phyloP scores from a whole-genome alignment of 306 rosid species.

The Lotus japonicus region DNA sequence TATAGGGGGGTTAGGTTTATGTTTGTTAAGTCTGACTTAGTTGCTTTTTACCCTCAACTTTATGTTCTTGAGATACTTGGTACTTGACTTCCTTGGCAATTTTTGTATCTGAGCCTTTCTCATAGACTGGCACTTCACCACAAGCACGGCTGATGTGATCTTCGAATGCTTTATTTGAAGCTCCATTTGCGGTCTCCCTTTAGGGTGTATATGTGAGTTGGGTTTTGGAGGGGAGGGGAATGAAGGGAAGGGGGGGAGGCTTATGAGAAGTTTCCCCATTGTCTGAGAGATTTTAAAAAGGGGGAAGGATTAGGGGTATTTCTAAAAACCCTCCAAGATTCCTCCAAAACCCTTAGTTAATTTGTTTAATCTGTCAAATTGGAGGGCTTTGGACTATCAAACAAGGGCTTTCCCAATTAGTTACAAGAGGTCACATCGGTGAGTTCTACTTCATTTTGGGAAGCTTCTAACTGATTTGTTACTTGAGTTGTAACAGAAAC shows the following conservation, averaged over 20 bases:
- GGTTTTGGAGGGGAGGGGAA: too few relatives aligned
- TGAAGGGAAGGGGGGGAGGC: too few relatives aligned
- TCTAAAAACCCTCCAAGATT: too few relatives aligned
- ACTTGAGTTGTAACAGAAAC: not conserved
- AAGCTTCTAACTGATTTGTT: not conserved
- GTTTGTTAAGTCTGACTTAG: not conserved
- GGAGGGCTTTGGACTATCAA: too few relatives aligned
- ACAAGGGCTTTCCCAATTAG: too few relatives aligned
- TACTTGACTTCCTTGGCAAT: not conserved
- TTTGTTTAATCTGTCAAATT: too few relatives aligned
- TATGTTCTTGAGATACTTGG: not conserved
- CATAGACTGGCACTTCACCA: not conserved
- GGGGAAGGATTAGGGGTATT: too few relatives aligned
- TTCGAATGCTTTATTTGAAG: not conserved
- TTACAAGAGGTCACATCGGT: too few relatives aligned
- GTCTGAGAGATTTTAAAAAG: too few relatives aligned
- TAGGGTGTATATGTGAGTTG: too few relatives aligned
- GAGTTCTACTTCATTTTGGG: not conserved
- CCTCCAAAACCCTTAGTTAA: too few relatives aligned
- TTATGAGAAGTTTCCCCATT: too few relatives aligned
- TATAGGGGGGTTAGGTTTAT: conserved; percentile 4
- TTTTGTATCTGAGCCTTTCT: not conserved
- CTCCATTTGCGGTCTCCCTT: not conserved
- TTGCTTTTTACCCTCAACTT: not conserved
- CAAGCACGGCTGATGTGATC: not conserved